Conservation (phyloP, 148 eudicot genomes). For the Vaccinium macrocarpon region DNA sequence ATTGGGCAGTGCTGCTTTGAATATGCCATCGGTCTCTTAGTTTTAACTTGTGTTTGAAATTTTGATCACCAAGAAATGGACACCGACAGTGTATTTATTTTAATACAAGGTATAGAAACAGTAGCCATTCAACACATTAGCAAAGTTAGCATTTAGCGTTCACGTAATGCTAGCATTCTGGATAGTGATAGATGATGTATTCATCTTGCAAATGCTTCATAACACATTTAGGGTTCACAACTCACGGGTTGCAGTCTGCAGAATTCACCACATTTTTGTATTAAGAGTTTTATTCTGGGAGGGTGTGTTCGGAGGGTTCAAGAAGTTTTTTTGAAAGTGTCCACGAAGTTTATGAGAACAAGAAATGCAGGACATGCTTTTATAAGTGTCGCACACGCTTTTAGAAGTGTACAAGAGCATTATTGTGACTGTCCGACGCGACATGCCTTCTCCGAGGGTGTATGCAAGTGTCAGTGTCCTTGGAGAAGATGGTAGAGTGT, state of each 20-base stretch:
- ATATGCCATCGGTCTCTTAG: not conserved
- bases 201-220: not conserved
- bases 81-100: not conserved
- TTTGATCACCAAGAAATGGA: not conserved
- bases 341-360: not conserved
- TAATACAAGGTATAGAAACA: not conserved
- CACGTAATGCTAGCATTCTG: not conserved
- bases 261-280: not conserved
- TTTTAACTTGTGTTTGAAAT: not conserved
- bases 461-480: not conserved
- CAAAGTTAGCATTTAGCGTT: not conserved
- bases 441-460: not conserved
- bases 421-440: not conserved
- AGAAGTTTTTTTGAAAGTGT: not conserved
- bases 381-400: not conserved
- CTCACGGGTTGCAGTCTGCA: not conserved
- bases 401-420: not conserved
- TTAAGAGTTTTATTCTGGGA: not conserved
- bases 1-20: not conserved
- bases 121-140: not conserved
- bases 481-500: not conserved
- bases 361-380: not conserved
- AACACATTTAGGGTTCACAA: not conserved
- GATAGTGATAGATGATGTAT: not conserved
- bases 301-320: not conserved